Conservation (phyloP, 352 stramenopile genomes). For the Thraustochytrium sp. region DNA sequence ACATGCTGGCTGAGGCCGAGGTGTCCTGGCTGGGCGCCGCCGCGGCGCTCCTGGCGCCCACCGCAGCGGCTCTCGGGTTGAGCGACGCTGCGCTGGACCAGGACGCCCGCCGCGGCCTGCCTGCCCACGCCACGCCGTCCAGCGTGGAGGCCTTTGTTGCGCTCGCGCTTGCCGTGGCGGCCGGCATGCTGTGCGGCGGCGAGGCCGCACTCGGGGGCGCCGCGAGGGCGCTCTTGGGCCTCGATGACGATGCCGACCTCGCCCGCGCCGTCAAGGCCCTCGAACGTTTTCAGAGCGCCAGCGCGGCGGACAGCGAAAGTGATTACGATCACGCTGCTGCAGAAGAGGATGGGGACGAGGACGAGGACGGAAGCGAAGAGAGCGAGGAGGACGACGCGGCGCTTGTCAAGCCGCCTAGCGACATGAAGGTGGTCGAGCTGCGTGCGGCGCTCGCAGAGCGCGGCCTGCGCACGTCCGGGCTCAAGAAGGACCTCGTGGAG, state of each 20-base stretch:
- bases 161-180: not conserved
- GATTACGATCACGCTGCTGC: too few species aligned
- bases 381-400: too few species aligned
- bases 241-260: too few species aligned
- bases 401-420: not conserved
- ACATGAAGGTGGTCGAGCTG: slow-evolving; percentile 38
- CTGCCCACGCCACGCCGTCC: not conserved
- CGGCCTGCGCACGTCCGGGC: not conserved
- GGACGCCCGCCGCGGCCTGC: not conserved
- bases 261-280: too few species aligned
- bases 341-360: too few species aligned
- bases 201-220: not conserved
- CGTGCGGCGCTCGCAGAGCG: not conserved
- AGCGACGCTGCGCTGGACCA: not conserved
- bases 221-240: not conserved
- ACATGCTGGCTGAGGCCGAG: not conserved
- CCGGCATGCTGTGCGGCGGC: not conserved
- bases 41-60: not conserved
- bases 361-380: too few species aligned
- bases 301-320: too few species aligned
- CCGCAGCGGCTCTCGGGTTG: not conserved
- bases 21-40: slow-evolving; percentile 1
- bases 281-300: too few species aligned
- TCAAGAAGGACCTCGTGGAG: slow-evolving; percentile 27
- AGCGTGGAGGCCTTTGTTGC: not conserved